Conservation (phyloP, 495 filamentous ascomycete species). For the Lasiosphaeria ovina region DNA sequence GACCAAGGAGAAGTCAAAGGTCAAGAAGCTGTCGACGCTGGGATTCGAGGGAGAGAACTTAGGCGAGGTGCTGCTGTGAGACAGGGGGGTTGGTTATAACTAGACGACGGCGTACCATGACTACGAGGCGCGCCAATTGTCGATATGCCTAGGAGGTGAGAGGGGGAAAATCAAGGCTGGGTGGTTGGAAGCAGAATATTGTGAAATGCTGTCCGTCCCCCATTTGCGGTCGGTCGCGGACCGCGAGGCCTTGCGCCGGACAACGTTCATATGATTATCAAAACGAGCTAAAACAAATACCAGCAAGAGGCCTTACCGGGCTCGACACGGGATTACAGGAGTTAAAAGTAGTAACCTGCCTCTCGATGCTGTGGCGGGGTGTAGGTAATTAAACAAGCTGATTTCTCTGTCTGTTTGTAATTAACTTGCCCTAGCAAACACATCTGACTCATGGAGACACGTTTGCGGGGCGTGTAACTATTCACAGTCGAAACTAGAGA, state of each 20-base stretch:
- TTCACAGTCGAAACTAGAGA: no score
- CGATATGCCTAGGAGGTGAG: not conserved
- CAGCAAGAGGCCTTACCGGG: no score
- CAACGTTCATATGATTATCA: not conserved
- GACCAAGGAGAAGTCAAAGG: constrained; percentile 64
- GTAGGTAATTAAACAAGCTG: no score
- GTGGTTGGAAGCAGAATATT: constrained; percentile 64
- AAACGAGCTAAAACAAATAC: no score
- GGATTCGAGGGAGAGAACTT: constrained; percentile 88
- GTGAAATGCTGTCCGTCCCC: constrained; percentile 61
- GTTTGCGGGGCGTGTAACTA: no score
- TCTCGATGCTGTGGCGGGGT: no score
- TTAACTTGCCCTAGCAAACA: no score
- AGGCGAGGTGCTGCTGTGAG: constrained; percentile 70
- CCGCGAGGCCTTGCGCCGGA: not conserved
- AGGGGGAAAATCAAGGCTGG: constrained; percentile 10
- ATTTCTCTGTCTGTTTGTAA: no score
- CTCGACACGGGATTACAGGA: no score
- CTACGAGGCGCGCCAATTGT: not conserved
- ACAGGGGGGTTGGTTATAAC: not conserved
- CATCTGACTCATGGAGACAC: no score
- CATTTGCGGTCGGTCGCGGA: not conserved
- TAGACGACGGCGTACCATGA: not conserved
- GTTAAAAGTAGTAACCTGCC: no score
- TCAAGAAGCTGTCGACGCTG: constrained; percentile 64